phyloP scores from a whole-genome alignment of 306 rosid species.

The Casuarina equisetifolia region DNA sequence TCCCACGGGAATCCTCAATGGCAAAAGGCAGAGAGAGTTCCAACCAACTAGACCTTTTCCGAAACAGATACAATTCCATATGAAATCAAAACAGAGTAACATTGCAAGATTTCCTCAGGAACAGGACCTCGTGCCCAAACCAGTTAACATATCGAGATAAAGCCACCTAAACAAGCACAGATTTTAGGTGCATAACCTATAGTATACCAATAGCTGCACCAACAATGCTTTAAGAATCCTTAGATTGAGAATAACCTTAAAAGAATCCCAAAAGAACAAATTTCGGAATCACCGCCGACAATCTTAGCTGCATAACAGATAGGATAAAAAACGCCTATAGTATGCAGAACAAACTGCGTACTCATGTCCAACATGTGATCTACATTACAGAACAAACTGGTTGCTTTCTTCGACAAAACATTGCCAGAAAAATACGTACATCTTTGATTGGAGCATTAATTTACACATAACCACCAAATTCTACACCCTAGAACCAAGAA shows the following conservation, averaged over 20 bases:
- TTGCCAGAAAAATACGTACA: neutral
- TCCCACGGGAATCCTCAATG: neutral
- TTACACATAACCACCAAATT: neutral
- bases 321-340: neutral
- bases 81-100: no score
- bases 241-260: neutral
- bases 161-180: neutral
- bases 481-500: neutral
- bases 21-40: neutral
- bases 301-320: conserved; percentile 13
- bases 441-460: neutral
- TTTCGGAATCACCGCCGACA: conserved; percentile 3
- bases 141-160: neutral
- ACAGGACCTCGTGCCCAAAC: neutral
- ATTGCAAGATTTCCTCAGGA: neutral
- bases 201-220: neutral
- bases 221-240: neutral
- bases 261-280: neutral
- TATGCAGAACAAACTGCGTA: neutral
- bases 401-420: neutral
- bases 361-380: neutral
- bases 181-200: no score
- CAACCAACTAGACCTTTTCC: neutral
- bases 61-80: no score
- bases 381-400: neutral